Evolutionary conservation across 2,329 filamentous ascomycete genomes (phyloP).

Genomic region (Botrytis hyacinthi): DNA sequence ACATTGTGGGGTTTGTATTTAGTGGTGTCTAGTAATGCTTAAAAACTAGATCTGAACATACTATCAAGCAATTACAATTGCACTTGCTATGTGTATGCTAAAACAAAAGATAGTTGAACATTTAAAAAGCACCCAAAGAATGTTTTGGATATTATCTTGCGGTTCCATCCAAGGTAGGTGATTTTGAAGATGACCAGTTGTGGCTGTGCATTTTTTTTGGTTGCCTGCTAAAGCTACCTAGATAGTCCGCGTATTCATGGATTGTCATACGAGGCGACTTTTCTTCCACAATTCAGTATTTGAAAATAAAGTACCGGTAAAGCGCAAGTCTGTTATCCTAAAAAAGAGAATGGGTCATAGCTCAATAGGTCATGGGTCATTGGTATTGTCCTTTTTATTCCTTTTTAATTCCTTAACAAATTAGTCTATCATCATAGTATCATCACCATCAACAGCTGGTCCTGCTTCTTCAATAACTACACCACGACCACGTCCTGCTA

Average conservation of each 20-base stretch:
- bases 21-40: not conserved
- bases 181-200: not conserved
- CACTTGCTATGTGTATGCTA: not conserved
- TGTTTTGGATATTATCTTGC: not conserved
- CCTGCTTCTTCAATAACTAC: constrained; percentile 61
- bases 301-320: not conserved
- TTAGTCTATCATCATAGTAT: constrained; percentile 77
- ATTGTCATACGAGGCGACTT: not conserved
- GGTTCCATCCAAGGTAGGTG: not conserved
- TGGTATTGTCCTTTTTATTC: not conserved
- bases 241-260: too few species aligned
- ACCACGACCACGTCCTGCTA: constrained; percentile 84
- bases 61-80: not conserved
- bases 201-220: not conserved
- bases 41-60: not conserved
- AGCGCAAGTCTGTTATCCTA: not conserved
- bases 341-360: not conserved
- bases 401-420: constrained; percentile 14
- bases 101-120: not conserved
- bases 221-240: not conserved
- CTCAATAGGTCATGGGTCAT: not conserved
- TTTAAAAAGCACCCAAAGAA: not conserved
- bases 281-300: not conserved
- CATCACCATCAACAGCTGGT: constrained; percentile 68
- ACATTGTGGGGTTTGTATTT: not conserved